Conservation (phyloP, 495 filamentous ascomycete genomes). For the Podospora appendiculata region DNA sequence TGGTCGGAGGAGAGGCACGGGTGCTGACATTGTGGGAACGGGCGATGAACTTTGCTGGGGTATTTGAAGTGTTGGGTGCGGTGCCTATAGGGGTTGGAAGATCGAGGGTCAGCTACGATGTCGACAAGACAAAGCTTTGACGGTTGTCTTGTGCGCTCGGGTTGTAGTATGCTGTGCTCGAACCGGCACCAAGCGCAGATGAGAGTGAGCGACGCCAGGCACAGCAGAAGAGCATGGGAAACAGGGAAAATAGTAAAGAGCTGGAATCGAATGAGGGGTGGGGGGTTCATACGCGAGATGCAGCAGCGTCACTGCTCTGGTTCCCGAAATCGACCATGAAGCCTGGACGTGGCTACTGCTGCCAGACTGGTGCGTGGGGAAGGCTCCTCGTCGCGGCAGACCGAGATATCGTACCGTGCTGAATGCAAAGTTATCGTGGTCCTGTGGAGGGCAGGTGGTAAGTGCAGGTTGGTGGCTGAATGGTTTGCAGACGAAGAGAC, state of each 20-base stretch:
- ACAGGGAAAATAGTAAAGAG: not conserved
- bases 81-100: conserved; percentile 14
- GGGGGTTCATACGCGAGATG: conserved; percentile 15
- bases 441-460: not conserved
- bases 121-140: not conserved
- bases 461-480: not conserved
- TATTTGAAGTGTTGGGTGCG: too few relatives aligned
- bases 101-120: conserved; percentile 2
- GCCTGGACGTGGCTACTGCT: conserved; percentile 1
- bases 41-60: conserved; percentile 17
- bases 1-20: conserved; percentile 73
- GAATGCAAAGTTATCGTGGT: not conserved
- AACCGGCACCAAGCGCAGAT: not conserved
- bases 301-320: conserved; percentile 19
- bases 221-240: not conserved
- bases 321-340: conserved; percentile 18
- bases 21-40: conserved; percentile 65
- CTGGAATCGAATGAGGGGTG: not conserved
- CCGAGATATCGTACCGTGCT: not conserved
- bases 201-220: not conserved
- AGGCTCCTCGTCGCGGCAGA: not conserved
- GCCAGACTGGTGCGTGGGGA: not conserved
- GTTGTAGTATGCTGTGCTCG: not conserved
- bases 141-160: not conserved
- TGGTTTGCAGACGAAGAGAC: conserved; percentile 4